A percentile compares a stretch with the other conserved stretches of the same genome.
Evolutionary conservation across 2,329 filamentous ascomycete species (phyloP).

Genomic region (Hypomyces perniciosus): DNA sequence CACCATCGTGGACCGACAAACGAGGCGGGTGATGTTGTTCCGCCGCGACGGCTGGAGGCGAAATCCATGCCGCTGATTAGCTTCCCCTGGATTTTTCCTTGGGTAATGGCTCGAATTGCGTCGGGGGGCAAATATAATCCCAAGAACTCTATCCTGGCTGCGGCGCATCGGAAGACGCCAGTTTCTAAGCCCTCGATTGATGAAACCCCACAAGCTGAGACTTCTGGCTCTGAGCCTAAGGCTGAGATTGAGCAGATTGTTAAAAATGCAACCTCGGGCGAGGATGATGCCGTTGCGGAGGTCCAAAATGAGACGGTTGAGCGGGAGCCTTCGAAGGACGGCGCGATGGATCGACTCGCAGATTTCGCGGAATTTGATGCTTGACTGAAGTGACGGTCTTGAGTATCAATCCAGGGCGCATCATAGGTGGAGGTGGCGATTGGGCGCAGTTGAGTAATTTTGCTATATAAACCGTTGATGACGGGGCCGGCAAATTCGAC

Average conservation of each 20-base stretch:
- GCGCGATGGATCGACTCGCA: background rate
- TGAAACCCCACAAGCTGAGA: background rate
- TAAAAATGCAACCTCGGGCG: background rate
- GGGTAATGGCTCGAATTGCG: constrained; percentile 40
- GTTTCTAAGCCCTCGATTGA: background rate
- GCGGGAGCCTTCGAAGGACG: background rate
- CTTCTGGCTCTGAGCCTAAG: background rate
- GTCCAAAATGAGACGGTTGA: background rate
- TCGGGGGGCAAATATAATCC: constrained; percentile 21
- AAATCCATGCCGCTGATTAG: constrained; percentile 73
- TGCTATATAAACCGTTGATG: too few relatives aligned
- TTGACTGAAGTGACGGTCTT: background rate
- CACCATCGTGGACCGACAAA: constrained; percentile 23
- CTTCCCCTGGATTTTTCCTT: constrained; percentile 87
- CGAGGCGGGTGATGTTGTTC: constrained; percentile 26
- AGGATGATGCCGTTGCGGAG: background rate
- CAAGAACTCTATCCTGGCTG: constrained; percentile 15
- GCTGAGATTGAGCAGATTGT: background rate
- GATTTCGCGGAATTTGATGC: background rate
- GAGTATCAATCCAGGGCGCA: background rate
- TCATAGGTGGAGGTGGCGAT: too few relatives aligned
- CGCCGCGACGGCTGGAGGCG: constrained; percentile 21
- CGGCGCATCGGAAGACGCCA: constrained; percentile 8
- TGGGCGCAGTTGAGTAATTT: too few relatives aligned
- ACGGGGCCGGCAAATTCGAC: too few relatives aligned